Percentiles rank a stretch among this genome's conserved stretches.
phyloP scores from a whole-genome alignment of 169 alveolate genomes.

The Babesia ovis region DNA sequence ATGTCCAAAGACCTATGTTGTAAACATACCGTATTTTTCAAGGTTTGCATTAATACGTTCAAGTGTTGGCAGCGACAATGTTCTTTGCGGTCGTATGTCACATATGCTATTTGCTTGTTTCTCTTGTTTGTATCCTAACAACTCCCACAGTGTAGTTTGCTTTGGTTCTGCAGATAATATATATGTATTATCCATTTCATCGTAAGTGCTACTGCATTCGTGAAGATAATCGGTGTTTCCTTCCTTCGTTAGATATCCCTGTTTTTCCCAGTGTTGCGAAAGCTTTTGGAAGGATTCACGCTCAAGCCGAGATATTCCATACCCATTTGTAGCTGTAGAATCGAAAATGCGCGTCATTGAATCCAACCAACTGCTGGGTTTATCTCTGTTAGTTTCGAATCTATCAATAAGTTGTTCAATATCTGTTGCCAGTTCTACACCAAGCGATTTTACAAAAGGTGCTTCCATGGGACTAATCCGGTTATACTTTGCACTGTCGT shows the following conservation, averaged over 20 bases:
- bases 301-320: constrained; percentile 16
- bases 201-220: constrained; percentile 8
- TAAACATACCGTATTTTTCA: constrained; percentile 13
- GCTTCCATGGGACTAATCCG: constrained; percentile 22
- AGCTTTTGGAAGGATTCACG: constrained; percentile 28
- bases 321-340: background rate
- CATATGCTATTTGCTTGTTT: background rate
- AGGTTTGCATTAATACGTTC: constrained; percentile 8
- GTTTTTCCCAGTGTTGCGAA: constrained; percentile 37
- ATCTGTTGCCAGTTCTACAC: constrained; percentile 42
- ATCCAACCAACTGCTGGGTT: background rate
- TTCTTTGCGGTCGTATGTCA: background rate
- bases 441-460: constrained; percentile 37
- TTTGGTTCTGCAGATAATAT: background rate
- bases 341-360: background rate
- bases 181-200: constrained; percentile 37
- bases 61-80: background rate
- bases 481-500: background rate
- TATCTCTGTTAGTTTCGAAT: constrained; percentile 3
- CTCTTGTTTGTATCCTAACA: background rate
- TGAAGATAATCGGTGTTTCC: background rate
- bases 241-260: background rate
- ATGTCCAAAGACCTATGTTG: too few species aligned
- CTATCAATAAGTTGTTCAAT: constrained; percentile 34
- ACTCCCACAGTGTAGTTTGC: constrained; percentile 13